These are phyloP conservation scores for Teratosphaeria epicoccoides DNA, from an alignment of 2,329 filamentous ascomycete genomes.

Conservation along the genomic window DNA sequence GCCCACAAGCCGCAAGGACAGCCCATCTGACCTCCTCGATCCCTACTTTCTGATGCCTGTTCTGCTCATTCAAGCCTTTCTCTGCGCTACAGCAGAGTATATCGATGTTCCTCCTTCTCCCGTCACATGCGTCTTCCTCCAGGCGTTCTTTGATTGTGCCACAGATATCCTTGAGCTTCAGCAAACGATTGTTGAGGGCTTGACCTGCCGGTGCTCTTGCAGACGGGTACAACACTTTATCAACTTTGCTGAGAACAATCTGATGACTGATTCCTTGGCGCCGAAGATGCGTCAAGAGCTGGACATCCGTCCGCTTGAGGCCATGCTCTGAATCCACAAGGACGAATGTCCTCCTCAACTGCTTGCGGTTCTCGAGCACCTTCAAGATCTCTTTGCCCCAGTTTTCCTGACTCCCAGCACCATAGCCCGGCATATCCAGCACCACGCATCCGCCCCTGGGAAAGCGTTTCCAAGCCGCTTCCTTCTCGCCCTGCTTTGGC, in stretches of 20 bases:
- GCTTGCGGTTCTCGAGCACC: constrained; percentile 51
- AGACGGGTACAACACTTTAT: constrained; percentile 40
- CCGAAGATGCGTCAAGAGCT: constrained; percentile 47
- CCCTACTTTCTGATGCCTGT: constrained; percentile 46
- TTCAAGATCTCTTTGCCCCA: constrained; percentile 61
- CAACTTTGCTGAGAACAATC: constrained; percentile 56
- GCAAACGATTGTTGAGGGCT: constrained; percentile 20
- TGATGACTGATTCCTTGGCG: constrained; percentile 51
- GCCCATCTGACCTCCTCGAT: constrained; percentile 54
- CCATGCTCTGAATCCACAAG: constrained; percentile 55
- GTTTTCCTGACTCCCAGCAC: constrained; percentile 47
- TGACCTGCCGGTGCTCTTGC: constrained; percentile 16
- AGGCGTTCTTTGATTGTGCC: constrained; percentile 31
- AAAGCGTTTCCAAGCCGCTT: constrained; percentile 22
- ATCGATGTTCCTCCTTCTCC: constrained; percentile 43
- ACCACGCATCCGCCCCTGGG: constrained; percentile 42
- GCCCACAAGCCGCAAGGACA: constrained; percentile 50
- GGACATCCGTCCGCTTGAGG: constrained; percentile 49
- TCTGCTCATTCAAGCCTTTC: constrained; percentile 35
- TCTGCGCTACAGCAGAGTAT: constrained; percentile 49
- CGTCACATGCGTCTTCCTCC: constrained; percentile 29
- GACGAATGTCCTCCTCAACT: constrained; percentile 54
- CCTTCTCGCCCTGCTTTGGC: constrained; percentile 15
- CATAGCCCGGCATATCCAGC: constrained; percentile 64
- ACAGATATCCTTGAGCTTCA: constrained; percentile 30